Evolutionary conservation across 1,139 yeast genomes (phyloP), one percentile per base, ranked within the genome.

Genomic region (Ogataea hybrid): DNA sequence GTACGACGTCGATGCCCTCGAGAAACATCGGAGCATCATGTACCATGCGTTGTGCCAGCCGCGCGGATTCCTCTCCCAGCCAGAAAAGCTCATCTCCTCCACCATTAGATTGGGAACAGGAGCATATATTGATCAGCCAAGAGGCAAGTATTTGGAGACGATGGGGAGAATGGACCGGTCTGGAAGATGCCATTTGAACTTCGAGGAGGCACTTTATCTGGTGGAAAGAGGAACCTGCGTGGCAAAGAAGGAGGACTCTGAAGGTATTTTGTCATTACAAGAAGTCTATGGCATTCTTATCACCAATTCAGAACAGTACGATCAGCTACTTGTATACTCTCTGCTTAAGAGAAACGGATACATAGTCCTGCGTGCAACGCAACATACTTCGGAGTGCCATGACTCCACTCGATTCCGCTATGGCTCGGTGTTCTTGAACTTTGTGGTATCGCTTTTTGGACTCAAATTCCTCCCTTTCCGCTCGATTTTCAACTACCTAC

Each of bases 171-270:
- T 83, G 0, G 81, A 75, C 46, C 60, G 64, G 8, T 51, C 64
- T 1, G 77, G 78, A 2, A 47, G 67, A 17, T 59, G 62, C 31
- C 52, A 48, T 35, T 65, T 90, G 31, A 67, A 65, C 16, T 75
- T 79, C 9, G 79, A 86, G 45, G 97, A 90, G 55, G 73, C 82
- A 4, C 65, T 88, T 1, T 90, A 89, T 59, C 67, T 90, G 43
- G 77, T 82, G 2, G 96, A 90, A 61, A 70, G 97, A 57, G 97
- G 97, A 0, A 77, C 88, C 2, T 69, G 88, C 60, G 69, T 79
- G 20, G 77, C 86, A 16, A 79, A 70, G 58, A 62, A 69, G 44
- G 46, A 37, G 33, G 62, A 62, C 11, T 47, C 44, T 4, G 46
- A 53, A 12, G 53, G 47, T 43, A 58, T 59, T 2, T 59, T 89